Conservation (phyloP, 768 basidiomycete species). For the Phlebiopsis flavidoalba region DNA sequence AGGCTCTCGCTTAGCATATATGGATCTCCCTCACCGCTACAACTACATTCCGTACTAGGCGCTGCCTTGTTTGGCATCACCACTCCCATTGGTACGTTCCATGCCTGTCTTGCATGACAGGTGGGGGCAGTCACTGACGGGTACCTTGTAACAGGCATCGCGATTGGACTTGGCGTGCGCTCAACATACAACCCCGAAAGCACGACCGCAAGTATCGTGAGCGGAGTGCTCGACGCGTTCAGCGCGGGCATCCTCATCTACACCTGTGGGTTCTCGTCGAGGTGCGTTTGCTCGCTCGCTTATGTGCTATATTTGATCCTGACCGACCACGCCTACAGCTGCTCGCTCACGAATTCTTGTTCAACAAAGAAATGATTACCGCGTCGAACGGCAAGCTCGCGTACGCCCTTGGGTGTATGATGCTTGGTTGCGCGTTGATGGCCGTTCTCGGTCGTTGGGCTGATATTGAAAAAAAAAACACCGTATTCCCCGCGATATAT, state of each 20-base stretch:
- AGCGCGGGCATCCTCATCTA: slow-evolving; percentile 88
- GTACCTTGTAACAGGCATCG: slow-evolving; percentile 43
- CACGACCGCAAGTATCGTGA: slow-evolving; percentile 72
- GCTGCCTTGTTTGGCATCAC: slow-evolving; percentile 69
- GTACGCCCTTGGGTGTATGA: slow-evolving; percentile 73
- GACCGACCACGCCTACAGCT: slow-evolving; percentile 40
- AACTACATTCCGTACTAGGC: slow-evolving; percentile 48
- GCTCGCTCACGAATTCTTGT: slow-evolving; percentile 91
- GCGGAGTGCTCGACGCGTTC: slow-evolving; percentile 78
- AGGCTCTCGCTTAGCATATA: slow-evolving; percentile 80
- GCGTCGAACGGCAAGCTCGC: slow-evolving; percentile 57
- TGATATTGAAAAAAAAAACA: slow-evolving; percentile 26
- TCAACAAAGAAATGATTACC: slow-evolving; percentile 78
- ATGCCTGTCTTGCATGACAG: neutral
- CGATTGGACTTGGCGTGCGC: slow-evolving; percentile 77
- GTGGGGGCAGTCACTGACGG: neutral
- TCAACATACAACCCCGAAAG: slow-evolving; percentile 78
- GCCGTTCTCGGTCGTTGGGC: slow-evolving; percentile 89
- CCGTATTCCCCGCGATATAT: neutral
- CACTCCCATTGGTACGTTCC: slow-evolving; percentile 59
- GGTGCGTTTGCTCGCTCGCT: slow-evolving; percentile 31
- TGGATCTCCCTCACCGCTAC: slow-evolving; percentile 54
- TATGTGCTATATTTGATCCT: neutral
- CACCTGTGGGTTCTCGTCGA: slow-evolving; percentile 88
- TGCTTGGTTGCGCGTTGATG: slow-evolving; percentile 84